Evolutionary conservation across 78 protist genomes (phyloP).

Genomic region (slime mould (Dictyostelium discoideum)): DNA sequence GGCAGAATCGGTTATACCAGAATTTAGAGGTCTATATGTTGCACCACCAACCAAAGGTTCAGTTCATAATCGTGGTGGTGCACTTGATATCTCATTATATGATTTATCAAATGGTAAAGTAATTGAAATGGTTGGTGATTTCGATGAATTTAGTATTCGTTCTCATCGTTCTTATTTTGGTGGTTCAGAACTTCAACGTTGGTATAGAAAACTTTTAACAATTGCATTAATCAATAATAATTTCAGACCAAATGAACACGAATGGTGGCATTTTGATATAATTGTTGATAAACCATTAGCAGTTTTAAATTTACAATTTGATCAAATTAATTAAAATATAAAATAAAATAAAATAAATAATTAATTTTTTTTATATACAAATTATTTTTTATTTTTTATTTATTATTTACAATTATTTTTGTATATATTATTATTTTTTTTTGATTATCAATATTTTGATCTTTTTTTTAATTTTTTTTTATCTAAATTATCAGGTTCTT

Average conservation of each 20-base stretch:
- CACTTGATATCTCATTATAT: conserved; percentile 46
- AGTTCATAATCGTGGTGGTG: conserved; percentile 73
- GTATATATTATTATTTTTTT: background rate
- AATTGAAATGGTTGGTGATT: conserved; percentile 57
- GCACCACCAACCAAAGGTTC: conserved; percentile 55
- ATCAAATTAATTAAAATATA: conserved; percentile 12
- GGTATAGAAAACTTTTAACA: conserved; percentile 45
- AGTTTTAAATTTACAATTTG: conserved; percentile 54
- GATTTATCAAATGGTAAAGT: background rate
- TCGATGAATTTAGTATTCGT: conserved; percentile 50
- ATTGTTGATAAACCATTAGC: background rate
- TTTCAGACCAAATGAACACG: conserved; percentile 27
- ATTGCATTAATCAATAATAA: conserved; percentile 38
- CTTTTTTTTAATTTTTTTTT: background rate
- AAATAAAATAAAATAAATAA: background rate
- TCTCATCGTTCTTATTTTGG: conserved; percentile 65
- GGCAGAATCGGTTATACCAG: background rate
- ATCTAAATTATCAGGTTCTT: background rate
- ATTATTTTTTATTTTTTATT: background rate
- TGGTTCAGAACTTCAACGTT: conserved; percentile 48
- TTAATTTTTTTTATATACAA: background rate
- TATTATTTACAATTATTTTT: background rate
- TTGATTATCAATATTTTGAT: background rate
- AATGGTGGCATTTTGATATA: conserved; percentile 80
- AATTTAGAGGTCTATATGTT: conserved; percentile 48